These are phyloP conservation scores for Pseudomicrostroma phylloplanum DNA, from an alignment of 1,284 basidiomycete species.

Conservation along the genomic window DNA sequence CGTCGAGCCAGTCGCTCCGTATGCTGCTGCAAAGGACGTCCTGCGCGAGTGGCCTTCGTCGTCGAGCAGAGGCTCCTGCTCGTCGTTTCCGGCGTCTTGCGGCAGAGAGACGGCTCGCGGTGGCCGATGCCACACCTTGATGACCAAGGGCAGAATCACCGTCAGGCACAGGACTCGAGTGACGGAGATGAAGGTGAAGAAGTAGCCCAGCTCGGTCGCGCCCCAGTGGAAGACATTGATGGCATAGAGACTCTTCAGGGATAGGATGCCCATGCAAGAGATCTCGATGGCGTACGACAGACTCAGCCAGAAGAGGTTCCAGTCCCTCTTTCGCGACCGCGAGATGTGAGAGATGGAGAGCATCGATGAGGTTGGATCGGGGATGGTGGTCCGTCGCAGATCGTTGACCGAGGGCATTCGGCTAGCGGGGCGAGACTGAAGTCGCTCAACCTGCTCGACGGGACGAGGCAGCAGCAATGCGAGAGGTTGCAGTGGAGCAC, in stretches of 20 bases:
- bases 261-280: conserved; percentile 36
- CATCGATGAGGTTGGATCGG: conserved; percentile 28
- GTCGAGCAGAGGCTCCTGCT: conserved; percentile 6
- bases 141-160: conserved; percentile 37
- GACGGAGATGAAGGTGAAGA: conserved; percentile 37
- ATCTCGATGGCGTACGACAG: conserved; percentile 41
- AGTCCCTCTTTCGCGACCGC: conserved; percentile 27
- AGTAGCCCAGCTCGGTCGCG: conserved; percentile 36
- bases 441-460: conserved; percentile 12
- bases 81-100: conserved; percentile 10
- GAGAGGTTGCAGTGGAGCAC: conserved; percentile 29
- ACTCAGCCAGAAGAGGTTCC: conserved; percentile 41
- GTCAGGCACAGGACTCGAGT: conserved; percentile 38
- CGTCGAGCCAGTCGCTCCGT: not conserved
- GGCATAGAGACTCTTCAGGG: conserved; percentile 45
- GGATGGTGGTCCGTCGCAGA: conserved; percentile 17
- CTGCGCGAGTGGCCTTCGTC: conserved; percentile 9
- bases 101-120: conserved; percentile 16
- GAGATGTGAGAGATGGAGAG: conserved; percentile 37
- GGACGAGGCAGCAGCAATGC: conserved; percentile 32
- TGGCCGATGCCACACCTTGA: conserved; percentile 38
- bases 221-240: conserved; percentile 43
- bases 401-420: not conserved
- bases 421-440: not conserved
- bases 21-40: not conserved